phyloP scores from a whole-genome alignment of 1,139 yeast genomes.

The Hansenula anomala region DNA sequence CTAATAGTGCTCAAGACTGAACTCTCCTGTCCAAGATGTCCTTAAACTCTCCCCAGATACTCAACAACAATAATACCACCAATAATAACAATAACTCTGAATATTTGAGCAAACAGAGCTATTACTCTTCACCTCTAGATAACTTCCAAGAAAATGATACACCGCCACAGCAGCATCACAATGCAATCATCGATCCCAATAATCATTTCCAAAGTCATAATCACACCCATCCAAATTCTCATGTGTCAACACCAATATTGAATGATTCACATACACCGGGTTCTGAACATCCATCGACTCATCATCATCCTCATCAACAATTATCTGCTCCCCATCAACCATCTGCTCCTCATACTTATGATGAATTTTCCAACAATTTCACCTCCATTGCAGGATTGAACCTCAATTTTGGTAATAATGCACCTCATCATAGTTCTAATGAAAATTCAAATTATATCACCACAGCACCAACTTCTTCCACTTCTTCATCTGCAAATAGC shows the following conservation, averaged over 20 bases:
- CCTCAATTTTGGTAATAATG: constrained; percentile 9
- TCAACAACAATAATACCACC: constrained; percentile 12
- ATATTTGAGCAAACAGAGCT: constrained; percentile 17
- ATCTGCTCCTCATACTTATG: constrained; percentile 8
- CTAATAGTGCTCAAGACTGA: no score
- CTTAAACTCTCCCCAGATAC: constrained; percentile 19
- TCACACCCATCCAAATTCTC: background rate
- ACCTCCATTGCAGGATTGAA: constrained; percentile 16
- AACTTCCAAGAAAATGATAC: constrained; percentile 16
- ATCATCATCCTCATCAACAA: background rate
- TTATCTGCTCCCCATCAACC: constrained; percentile 1
- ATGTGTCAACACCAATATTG: background rate
- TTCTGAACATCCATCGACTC: background rate
- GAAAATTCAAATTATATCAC: background rate
- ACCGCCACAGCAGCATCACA: background rate
- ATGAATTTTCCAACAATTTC: constrained; percentile 17
- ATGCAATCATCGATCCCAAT: constrained; percentile 3
- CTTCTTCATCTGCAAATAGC: background rate
- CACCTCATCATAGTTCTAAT: background rate
- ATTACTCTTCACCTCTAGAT: constrained; percentile 13
- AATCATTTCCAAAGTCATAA: constrained; percentile 3
- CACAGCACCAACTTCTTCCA: no score
- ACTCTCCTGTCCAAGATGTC: constrained; percentile 12
- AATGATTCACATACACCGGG: no score
- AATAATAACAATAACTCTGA: no score